Evolutionary conservation across 176 grass and related monocot species (phyloP), one percentile per base, ranked within the genome.

Genomic region (Aegilops umbellulata): DNA sequence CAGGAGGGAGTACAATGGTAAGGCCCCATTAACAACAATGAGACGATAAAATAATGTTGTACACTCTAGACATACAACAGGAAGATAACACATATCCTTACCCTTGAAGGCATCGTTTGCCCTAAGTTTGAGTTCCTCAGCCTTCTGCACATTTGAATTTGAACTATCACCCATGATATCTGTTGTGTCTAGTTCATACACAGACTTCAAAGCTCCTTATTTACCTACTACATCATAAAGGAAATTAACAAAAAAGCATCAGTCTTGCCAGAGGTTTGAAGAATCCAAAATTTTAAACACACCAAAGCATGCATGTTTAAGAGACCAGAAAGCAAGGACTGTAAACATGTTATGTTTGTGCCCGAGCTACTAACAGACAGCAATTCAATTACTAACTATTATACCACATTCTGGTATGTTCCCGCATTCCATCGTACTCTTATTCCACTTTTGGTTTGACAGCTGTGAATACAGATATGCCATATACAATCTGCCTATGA

Each of bases 21-120:
- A 36, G 29, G 47, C 46, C 29, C 36, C 27, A 64, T 81, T 38
- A 5, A 81, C 70, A 77, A 65, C 57, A 78, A 77, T 53, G 49
- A 13, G 24, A 64, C 27, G 13, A 85, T n/a, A 69, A 51, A 75
- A 88, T 23, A 16, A 26, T 74, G 42, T 5, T 60, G 35, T 55
- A 80, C 51, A 72, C 30, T 8, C 69, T 62, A 80, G 35, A 46
- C 11, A 86, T 32, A 34, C 7, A 8, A 66, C 63, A 79, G 26
- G 55, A 61, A 27, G 35, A 85, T 30, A 75, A 39, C 8, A 64
- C 7, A 24, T 24, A 25, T 11, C 65, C 42, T 85, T 85, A 99
- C 97, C 88, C 87, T 96, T 99, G 66, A 99, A 99, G 76, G 94
- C 94, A 22, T 92, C 89, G 74, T 96, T 99, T 76, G 97, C 97